Evolutionary conservation across 495 filamentous ascomycete genomes (phyloP).

Genomic region (Rostrohypoxylon terebratum): DNA sequence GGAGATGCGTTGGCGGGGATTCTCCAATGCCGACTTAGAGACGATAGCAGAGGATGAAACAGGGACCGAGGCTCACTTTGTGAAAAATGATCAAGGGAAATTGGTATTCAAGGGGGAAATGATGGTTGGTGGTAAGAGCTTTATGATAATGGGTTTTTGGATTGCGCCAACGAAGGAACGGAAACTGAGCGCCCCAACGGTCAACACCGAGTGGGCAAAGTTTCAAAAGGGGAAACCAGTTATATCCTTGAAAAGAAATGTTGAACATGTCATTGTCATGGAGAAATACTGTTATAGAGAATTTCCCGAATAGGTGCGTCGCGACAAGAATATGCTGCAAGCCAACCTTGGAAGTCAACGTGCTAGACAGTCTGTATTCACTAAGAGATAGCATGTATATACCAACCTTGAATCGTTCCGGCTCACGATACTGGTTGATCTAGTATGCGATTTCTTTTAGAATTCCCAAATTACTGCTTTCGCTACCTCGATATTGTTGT

Average conservation of each 20-base stretch:
- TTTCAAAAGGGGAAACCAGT: conserved; percentile 4
- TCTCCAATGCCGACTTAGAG: conserved; percentile 4
- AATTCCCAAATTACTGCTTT: background rate
- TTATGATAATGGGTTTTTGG: background rate
- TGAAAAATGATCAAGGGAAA: background rate
- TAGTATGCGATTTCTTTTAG: background rate
- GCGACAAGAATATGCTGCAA: background rate
- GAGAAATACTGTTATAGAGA: conserved; percentile 24
- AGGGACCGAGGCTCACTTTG: background rate
- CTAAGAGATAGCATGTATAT: background rate
- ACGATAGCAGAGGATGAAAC: background rate
- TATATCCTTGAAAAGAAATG: background rate
- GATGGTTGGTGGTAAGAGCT: background rate
- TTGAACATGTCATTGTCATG: conserved; percentile 22
- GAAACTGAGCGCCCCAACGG: background rate
- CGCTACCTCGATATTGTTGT: background rate
- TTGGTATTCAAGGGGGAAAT: background rate
- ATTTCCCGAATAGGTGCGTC: conserved; percentile 2
- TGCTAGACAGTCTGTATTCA: background rate
- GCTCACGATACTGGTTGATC: background rate
- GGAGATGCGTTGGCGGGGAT: conserved; percentile 26
- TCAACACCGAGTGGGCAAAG: conserved; percentile 7
- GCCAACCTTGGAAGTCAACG: background rate
- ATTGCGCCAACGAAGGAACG: background rate
- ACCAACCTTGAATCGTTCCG: background rate